Evolutionary conservation across 2,329 filamentous ascomycete species (phyloP).

Genomic region (Graphium sp.): DNA sequence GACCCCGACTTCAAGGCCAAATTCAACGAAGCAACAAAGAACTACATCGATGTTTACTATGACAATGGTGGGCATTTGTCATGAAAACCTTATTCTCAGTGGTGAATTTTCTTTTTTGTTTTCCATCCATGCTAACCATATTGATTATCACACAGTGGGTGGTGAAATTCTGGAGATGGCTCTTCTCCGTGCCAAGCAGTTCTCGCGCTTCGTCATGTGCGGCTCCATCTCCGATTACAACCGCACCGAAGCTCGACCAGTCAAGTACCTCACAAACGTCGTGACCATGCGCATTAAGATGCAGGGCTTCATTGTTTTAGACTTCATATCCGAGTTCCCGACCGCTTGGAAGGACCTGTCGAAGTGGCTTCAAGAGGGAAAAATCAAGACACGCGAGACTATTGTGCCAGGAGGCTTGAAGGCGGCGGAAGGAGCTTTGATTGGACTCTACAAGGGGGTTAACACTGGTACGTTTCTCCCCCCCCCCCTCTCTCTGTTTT

Average conservation of each 20-base stretch:
- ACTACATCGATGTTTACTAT: constrained; percentile 53
- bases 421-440: constrained; percentile 44
- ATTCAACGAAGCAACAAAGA: constrained; percentile 39
- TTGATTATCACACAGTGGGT: constrained; percentile 28
- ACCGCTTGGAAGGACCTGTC: constrained; percentile 42
- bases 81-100: neutral
- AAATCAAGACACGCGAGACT: constrained; percentile 54
- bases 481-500: no score
- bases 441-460: constrained; percentile 47
- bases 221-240: constrained; percentile 59
- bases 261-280: constrained; percentile 34
- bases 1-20: constrained; percentile 39
- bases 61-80: constrained; percentile 34
- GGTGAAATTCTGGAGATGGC: constrained; percentile 54
- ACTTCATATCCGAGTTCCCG: constrained; percentile 41
- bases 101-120: neutral
- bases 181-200: constrained; percentile 41
- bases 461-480: constrained; percentile 44
- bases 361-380: constrained; percentile 54
- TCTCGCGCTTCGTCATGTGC: constrained; percentile 54
- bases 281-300: constrained; percentile 40
- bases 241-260: constrained; percentile 32
- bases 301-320: constrained; percentile 60
- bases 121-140: constrained; percentile 5
- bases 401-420: constrained; percentile 52